phyloP scores from a whole-genome alignment of 768 basidiomycete genomes.

The Leucocoprinus birnbaumii region DNA sequence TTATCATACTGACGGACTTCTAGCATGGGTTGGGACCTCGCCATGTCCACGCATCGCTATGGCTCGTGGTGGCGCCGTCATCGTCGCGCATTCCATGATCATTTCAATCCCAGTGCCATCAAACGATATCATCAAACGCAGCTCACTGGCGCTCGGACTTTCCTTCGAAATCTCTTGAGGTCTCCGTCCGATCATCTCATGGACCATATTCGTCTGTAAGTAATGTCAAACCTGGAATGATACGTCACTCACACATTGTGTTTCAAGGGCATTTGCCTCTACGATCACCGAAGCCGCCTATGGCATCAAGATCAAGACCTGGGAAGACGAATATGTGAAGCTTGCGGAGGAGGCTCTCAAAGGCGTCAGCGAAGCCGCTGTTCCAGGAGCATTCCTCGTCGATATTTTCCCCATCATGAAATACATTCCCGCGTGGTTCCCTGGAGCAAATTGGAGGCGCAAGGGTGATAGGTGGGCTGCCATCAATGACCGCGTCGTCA shows the following conservation, averaged over 20 bases:
- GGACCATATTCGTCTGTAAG: slow-evolving; percentile 43
- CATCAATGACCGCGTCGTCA: slow-evolving; percentile 26
- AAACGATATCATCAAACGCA: slow-evolving; percentile 2
- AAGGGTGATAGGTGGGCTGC: slow-evolving; percentile 28
- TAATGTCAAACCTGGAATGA: not conserved
- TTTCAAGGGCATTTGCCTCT: slow-evolving; percentile 30
- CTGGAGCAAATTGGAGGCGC: slow-evolving; percentile 34
- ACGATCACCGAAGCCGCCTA: slow-evolving; percentile 29
- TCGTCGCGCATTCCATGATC: slow-evolving; percentile 9
- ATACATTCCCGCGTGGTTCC: slow-evolving; percentile 35
- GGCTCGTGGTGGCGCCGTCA: slow-evolving; percentile 11
- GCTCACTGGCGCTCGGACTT: not conserved
- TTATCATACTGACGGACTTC: not conserved
- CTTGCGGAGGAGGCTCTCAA: slow-evolving; percentile 25
- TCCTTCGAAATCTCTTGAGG: slow-evolving; percentile 2
- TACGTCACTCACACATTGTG: not conserved
- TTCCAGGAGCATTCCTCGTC: slow-evolving; percentile 31
- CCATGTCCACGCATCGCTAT: slow-evolving; percentile 4
- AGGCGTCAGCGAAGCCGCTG: slow-evolving; percentile 24
- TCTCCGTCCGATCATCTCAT: slow-evolving; percentile 9
- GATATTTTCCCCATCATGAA: slow-evolving; percentile 30
- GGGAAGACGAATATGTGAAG: slow-evolving; percentile 31
- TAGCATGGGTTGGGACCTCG: slow-evolving; percentile 11
- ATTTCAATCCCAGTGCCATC: slow-evolving; percentile 11
- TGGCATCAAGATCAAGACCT: slow-evolving; percentile 25